Evolutionary conservation across 1,139 yeast genomes (phyloP).

Genomic region (Yamadazyma triangularis): DNA sequence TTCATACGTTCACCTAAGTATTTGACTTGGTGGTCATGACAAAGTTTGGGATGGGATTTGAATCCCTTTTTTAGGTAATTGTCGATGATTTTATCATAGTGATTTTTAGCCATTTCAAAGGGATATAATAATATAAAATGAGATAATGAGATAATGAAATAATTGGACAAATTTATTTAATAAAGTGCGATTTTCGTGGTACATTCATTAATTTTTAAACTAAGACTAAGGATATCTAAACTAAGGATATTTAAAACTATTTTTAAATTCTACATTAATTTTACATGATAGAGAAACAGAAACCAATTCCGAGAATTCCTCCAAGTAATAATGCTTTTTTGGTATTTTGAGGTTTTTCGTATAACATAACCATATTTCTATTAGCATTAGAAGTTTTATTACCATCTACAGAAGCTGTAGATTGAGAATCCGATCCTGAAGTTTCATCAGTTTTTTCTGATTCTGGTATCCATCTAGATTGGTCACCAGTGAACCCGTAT

Average conservation of each 20-base stretch:
- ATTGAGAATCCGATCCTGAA: slow-evolving; percentile 12
- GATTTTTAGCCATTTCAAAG: too few species aligned
- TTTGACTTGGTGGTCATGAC: slow-evolving; percentile 11
- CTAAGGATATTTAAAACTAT: too few species aligned
- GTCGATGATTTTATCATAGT: too few species aligned
- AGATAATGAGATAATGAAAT: too few species aligned
- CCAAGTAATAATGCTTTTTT: slow-evolving; percentile 10
- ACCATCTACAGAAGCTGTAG: slow-evolving; percentile 12
- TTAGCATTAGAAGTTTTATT: slow-evolving; percentile 18
- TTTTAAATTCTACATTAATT: too few species aligned
- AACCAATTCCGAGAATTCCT: slow-evolving; percentile 10
- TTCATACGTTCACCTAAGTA: slow-evolving; percentile 7
- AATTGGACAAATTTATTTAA: too few species aligned
- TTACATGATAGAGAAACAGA: slow-evolving; percentile 11
- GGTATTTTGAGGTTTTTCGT: slow-evolving; percentile 10
- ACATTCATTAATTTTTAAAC: too few species aligned
- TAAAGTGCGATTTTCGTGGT: too few species aligned
- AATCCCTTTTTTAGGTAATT: too few species aligned
- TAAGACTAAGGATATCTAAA: too few species aligned
- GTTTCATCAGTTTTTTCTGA: slow-evolving; percentile 9
- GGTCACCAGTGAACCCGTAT: slow-evolving; percentile 43
- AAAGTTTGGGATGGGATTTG: slow-evolving; percentile 10
- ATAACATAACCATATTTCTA: slow-evolving; percentile 6
- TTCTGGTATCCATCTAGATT: slow-evolving; percentile 28
- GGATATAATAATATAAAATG: too few species aligned